Percentiles rank a stretch among this genome's conserved stretches.
These are phyloP conservation scores for Cadophora gregata DNA, from an alignment of 2,329 filamentous ascomycete genomes.

Conservation along the genomic window DNA sequence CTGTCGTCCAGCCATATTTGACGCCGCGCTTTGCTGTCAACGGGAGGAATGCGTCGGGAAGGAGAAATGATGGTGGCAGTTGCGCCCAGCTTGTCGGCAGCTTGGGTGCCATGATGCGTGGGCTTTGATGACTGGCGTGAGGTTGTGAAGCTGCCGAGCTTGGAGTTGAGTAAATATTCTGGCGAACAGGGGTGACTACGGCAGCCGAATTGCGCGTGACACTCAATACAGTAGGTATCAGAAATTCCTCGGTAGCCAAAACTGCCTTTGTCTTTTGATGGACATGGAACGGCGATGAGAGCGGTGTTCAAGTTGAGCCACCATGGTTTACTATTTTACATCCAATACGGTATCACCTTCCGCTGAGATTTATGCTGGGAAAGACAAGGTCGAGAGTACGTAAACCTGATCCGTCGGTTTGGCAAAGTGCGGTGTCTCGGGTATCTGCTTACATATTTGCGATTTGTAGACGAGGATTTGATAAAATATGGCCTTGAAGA, in stretches of 20 bases:
- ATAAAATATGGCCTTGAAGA: constrained; percentile 95
- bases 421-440: not conserved
- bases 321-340: constrained; percentile 96
- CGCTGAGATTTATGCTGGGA: constrained; percentile 93
- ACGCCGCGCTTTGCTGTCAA: constrained; percentile 44
- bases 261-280: constrained; percentile 1
- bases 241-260: constrained; percentile 26
- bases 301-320: constrained; percentile 25
- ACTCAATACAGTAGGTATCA: constrained; percentile 46
- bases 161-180: constrained; percentile 23
- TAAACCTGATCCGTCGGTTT: not conserved
- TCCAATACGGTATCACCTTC: constrained; percentile 82
- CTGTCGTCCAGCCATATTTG: constrained; percentile 63
- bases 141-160: constrained; percentile 9
- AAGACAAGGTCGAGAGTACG: constrained; percentile 97
- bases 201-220: constrained; percentile 31
- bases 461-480: constrained; percentile 85
- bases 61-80: constrained; percentile 42
- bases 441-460: constrained; percentile 13
- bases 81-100: constrained; percentile 44
- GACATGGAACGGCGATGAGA: constrained; percentile 33
- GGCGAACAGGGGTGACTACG: constrained; percentile 35
- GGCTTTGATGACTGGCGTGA: constrained; percentile 24
- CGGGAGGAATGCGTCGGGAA: constrained; percentile 43
- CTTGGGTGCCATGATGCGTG: constrained; percentile 45